A percentile compares a stretch with the other conserved stretches of the same genome.
phyloP scores from a whole-genome alignment of 2,329 filamentous ascomycete species.

The Calonectria henricotiae region DNA sequence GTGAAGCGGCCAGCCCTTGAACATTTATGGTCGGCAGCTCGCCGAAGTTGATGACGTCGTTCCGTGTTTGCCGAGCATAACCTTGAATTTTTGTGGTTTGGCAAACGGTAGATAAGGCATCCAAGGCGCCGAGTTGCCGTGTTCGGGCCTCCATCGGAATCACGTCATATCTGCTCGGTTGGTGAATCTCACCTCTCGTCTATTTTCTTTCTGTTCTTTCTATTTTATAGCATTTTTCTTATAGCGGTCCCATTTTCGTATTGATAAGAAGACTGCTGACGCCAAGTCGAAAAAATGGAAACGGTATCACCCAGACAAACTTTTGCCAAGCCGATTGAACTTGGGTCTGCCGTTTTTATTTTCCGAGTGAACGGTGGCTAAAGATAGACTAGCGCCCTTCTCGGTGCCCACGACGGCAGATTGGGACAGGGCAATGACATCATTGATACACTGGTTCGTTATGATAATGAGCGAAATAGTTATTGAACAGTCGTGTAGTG shows the following conservation, averaged over 20 bases:
- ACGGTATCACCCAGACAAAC: neutral
- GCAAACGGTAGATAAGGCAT: slow-evolving; percentile 19
- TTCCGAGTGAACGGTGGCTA: slow-evolving; percentile 15
- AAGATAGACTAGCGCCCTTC: slow-evolving; percentile 9
- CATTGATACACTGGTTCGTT: neutral
- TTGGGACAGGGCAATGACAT: slow-evolving; percentile 1
- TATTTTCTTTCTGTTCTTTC: neutral
- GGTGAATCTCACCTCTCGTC: neutral
- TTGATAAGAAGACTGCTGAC: neutral
- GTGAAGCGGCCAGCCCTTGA: neutral
- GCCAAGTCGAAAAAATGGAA: slow-evolving; percentile 3
- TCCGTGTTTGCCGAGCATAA: slow-evolving; percentile 37
- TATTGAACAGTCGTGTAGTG: neutral
- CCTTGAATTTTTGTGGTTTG: slow-evolving; percentile 23
- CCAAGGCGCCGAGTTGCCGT: slow-evolving; percentile 34
- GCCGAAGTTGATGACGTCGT: slow-evolving; percentile 37
- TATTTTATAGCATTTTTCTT: neutral
- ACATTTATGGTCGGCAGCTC: slow-evolving; percentile 29
- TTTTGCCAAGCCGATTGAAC: neutral
- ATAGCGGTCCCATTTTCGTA: neutral
- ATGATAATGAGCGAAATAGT: neutral
- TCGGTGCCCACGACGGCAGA: slow-evolving; percentile 18
- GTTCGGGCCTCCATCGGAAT: slow-evolving; percentile 27
- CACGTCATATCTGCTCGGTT: slow-evolving; percentile 8
- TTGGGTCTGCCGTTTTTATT: slow-evolving; percentile 15